A percentile compares a stretch with the other conserved stretches of the same genome.
These are phyloP conservation scores for Linnemannia hyalina DNA, from an alignment of 192 early-diverging fungal species.

Conservation along the genomic window DNA sequence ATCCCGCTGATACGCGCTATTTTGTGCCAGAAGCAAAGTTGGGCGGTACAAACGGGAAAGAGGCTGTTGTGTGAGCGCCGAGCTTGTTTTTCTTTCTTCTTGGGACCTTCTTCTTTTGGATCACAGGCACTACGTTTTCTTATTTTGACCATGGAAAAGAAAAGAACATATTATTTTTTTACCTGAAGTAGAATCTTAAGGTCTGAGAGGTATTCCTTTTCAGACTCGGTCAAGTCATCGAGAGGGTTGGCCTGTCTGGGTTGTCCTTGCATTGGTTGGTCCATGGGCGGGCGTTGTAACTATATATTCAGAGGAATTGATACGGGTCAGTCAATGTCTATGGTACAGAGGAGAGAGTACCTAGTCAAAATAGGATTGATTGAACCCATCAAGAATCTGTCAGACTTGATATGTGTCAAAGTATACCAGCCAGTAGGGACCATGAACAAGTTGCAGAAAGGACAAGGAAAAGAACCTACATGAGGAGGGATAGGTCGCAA, in stretches of 20 bases:
- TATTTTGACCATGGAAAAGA: background rate
- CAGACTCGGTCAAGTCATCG: conserved; percentile 64
- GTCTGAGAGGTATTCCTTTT: conserved; percentile 63
- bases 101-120: too few species aligned
- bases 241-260: conserved; percentile 52
- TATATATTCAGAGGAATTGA: conserved; percentile 8
- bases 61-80: background rate
- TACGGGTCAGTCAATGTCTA: background rate
- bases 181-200: conserved; percentile 65
- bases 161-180: background rate
- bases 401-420: background rate
- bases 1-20: conserved; percentile 64
- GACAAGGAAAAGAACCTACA: conserved; percentile 19
- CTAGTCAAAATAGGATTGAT: background rate
- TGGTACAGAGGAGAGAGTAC: background rate
- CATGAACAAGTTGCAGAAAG: background rate
- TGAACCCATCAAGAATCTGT: background rate
- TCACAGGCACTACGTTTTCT: background rate
- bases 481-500: conserved; percentile 42
- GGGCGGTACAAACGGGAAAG: background rate
- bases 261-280: conserved; percentile 16
- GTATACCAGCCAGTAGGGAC: background rate
- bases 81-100: background rate
- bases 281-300: conserved; percentile 47
- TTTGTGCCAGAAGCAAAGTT: background rate